These are phyloP conservation scores for Fragaria vesca DNA, from an alignment of 306 rosid genomes.

Conservation along the genomic window DNA sequence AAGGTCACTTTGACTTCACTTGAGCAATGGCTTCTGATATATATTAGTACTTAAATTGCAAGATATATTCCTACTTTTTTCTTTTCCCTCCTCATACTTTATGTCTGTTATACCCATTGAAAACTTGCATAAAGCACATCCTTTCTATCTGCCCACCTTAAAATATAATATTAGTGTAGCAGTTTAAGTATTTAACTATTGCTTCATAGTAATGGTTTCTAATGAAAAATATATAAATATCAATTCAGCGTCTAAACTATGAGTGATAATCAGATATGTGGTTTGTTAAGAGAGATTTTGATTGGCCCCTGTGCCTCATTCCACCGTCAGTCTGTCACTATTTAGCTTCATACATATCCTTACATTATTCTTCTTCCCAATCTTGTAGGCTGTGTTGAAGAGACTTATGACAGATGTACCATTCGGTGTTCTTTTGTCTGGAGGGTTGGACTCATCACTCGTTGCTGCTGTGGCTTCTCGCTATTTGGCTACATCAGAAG, in stretches of 20 bases:
- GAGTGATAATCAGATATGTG: neutral
- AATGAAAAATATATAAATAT: neutral
- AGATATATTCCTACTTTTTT: neutral
- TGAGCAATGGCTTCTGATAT: neutral
- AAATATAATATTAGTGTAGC: neutral
- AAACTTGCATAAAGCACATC: neutral
- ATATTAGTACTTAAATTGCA: neutral
- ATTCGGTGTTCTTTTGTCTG: conserved; percentile 91
- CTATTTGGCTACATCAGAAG: conserved; percentile 57
- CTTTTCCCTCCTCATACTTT: neutral
- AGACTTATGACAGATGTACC: conserved; percentile 99
- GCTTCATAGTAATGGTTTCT: neutral
- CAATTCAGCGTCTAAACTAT: neutral
- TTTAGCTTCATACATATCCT: conserved; percentile 11
- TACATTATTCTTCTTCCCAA: conserved; percentile 15
- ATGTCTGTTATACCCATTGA: neutral
- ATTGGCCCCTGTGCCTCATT: neutral
- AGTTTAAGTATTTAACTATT: neutral
- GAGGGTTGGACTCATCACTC: conserved; percentile 96
- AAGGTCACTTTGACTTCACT: neutral
- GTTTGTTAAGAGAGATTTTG: neutral
- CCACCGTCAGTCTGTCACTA: neutral
- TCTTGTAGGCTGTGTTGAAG: conserved; percentile 79
- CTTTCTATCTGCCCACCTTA: neutral
- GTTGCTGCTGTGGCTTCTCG: conserved; percentile 91